Percentiles rank a stretch among this genome's conserved stretches.
phyloP scores from a whole-genome alignment of 345 rosid genomes.

The Sisymbrium irio region DNA sequence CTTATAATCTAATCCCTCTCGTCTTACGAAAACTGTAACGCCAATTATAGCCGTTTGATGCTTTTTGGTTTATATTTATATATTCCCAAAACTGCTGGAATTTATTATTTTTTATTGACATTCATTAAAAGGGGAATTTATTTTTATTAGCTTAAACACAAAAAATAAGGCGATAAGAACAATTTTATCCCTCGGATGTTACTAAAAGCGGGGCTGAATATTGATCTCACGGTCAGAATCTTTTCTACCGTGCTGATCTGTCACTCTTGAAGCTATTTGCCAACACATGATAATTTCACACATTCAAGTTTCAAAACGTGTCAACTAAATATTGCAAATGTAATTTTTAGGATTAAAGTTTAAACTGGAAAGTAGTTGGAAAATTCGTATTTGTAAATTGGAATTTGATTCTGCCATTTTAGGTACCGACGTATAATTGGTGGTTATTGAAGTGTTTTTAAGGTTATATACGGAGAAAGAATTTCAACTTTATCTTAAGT shows the following conservation, averaged over 20 bases:
- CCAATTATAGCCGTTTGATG: constrained; percentile 64
- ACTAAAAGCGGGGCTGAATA: neutral
- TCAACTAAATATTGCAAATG: too few relatives aligned
- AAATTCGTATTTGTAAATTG: neutral
- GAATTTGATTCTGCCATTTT: neutral
- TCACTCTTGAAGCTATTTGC: neutral
- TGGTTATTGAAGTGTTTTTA: neutral
- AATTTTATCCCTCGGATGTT: neutral
- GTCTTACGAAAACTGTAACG: constrained; percentile 34
- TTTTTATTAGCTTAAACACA: neutral
- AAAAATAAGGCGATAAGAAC: neutral
- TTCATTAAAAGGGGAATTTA: neutral
- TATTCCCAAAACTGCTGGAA: constrained; percentile 20
- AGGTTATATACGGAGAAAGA: neutral
- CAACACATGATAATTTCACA: too few relatives aligned
- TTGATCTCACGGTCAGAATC: constrained; percentile 21
- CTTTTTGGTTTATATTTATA: constrained; percentile 20
- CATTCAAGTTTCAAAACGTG: too few relatives aligned
- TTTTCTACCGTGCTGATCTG: neutral
- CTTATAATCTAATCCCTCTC: constrained; percentile 14
- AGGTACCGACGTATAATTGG: neutral
- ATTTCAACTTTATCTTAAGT: neutral
- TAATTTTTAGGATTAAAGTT: too few relatives aligned
- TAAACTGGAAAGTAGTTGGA: neutral
- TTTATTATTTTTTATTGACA: neutral